A percentile compares a stretch with the other conserved stretches of the same genome.
Conservation (phyloP, 2,329 filamentous ascomycete species). For the Aureobasidium musti region DNA sequence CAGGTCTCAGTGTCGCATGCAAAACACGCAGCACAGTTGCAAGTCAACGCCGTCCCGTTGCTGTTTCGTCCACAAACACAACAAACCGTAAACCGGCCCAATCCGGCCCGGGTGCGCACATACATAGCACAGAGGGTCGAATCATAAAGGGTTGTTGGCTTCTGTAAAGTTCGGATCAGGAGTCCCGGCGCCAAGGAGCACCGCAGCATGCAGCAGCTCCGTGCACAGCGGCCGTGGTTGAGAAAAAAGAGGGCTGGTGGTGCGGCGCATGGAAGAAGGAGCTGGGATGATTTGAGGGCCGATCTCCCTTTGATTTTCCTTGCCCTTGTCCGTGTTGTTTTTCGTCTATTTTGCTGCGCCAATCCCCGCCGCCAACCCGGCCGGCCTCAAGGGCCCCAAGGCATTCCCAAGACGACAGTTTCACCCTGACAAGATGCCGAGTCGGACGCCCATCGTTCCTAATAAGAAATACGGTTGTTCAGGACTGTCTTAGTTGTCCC, state of each 20-base stretch:
- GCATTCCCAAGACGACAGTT: constrained; percentile 7
- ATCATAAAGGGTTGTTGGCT: constrained; percentile 14
- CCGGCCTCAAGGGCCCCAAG: background rate
- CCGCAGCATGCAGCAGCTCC: constrained; percentile 6
- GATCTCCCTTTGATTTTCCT: constrained; percentile 24
- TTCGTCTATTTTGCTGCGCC: constrained; percentile 3
- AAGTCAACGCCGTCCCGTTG: constrained; percentile 10
- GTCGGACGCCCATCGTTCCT: background rate
- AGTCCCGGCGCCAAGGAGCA: constrained; percentile 23
- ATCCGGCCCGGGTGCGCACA: constrained; percentile 20
- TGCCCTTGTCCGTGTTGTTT: constrained; percentile 15
- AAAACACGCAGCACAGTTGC: constrained; percentile 25
- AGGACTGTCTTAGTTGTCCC: constrained; percentile 20
- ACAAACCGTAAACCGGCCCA: constrained; percentile 17
- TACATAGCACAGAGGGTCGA: background rate
- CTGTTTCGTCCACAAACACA: constrained; percentile 21
- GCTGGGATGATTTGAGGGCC: constrained; percentile 27
- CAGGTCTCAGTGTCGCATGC: constrained; percentile 25
- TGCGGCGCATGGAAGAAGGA: background rate
- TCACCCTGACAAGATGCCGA: constrained; percentile 7
- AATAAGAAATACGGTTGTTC: constrained; percentile 19
- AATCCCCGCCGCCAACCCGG: constrained; percentile 1
- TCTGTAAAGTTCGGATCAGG: constrained; percentile 13
- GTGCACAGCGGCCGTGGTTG: constrained; percentile 13
- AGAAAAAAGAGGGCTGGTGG: constrained; percentile 8